These are phyloP conservation scores for Sporisorium scitamineum DNA, from an alignment of 1,284 basidiomycete species.

Conservation along the genomic window DNA sequence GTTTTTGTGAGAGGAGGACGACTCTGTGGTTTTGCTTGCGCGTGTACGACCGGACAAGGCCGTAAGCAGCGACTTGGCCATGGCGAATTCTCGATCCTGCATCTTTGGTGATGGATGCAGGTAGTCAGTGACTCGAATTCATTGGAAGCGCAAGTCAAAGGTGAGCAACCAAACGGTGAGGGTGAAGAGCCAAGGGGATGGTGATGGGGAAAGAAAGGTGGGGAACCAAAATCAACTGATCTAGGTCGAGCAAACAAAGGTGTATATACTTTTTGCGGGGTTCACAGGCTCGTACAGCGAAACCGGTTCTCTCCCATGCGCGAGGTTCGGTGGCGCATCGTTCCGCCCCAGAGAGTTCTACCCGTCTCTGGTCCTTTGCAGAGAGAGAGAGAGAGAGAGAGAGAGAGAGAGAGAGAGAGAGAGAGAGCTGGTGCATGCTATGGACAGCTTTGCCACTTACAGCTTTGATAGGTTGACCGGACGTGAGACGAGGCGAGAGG, in stretches of 20 bases:
- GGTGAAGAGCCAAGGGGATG: not conserved
- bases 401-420: no score
- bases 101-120: slow-evolving; percentile 8
- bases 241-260: slow-evolving; percentile 1
- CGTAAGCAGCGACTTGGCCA: slow-evolving; percentile 36
- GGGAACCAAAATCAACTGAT: not conserved
- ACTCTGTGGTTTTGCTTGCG: slow-evolving; percentile 2
- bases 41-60: slow-evolving; percentile 24
- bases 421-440: no score
- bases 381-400: no score
- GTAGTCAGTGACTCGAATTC: not conserved
- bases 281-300: not conserved
- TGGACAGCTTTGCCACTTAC: slow-evolving; percentile 1
- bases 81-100: slow-evolving; percentile 35
- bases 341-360: not conserved
- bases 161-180: not conserved
- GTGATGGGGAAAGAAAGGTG: not conserved
- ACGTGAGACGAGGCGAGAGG: not conserved
- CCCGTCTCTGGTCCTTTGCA: no score
- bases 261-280: slow-evolving; percentile 5
- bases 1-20: not conserved
- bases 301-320: not conserved
- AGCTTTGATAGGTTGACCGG: not conserved
- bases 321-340: not conserved
- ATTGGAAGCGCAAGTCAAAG: not conserved